phyloP scores from a whole-genome alignment of 106 monocot species.

The Phalaenopsis equestris region DNA sequence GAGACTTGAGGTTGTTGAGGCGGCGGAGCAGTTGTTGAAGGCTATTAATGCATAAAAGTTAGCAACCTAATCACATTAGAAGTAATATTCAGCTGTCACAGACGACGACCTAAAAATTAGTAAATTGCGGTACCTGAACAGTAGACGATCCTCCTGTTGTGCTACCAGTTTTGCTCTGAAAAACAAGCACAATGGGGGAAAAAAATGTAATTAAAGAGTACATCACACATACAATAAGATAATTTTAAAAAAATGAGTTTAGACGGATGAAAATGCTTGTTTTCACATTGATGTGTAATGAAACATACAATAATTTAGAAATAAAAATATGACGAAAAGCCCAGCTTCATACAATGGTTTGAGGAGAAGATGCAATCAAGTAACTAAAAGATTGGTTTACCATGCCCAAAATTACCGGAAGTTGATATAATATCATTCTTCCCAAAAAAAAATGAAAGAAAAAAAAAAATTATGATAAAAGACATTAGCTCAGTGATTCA shows the following conservation, averaged over 20 bases:
- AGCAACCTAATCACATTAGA: background rate
- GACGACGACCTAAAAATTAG: background rate
- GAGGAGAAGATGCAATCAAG: background rate
- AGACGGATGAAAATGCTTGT: too few relatives aligned
- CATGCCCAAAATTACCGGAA: background rate
- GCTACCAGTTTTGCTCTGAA: constrained; percentile 7
- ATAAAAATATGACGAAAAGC: background rate
- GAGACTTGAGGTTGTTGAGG: constrained; percentile 20
- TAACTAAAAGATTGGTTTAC: background rate
- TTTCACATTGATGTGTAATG: background rate
- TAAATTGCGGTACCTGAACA: background rate
- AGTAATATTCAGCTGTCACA: background rate
- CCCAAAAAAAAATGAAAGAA: background rate
- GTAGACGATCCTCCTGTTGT: background rate
- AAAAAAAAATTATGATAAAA: background rate
- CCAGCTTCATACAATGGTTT: background rate
- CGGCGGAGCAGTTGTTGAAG: constrained; percentile 35
- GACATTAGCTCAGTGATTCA: background rate
- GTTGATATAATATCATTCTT: background rate
- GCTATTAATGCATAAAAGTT: constrained; percentile 22
- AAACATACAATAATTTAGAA: background rate
- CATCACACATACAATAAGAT: background rate
- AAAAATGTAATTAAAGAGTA: background rate
- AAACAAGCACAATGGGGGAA: background rate
- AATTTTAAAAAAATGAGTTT: background rate